phyloP scores from a whole-genome alignment of 192 early-diverging fungal genomes.

The Gaertneriomyces semiglobifer region DNA sequence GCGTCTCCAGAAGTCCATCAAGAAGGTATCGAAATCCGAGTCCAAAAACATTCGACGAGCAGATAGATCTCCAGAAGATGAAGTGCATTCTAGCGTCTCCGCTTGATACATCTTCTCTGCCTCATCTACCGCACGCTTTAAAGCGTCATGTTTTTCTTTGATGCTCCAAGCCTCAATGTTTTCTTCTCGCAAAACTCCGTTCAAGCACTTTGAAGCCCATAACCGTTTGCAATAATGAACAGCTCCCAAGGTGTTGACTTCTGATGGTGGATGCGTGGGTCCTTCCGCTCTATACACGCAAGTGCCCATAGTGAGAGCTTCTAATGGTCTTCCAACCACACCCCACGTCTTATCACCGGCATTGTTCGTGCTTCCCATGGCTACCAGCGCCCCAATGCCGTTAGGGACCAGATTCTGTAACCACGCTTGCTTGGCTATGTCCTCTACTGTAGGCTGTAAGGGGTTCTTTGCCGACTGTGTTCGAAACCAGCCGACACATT shows the following conservation, averaged over 20 bases:
- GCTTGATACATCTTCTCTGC: slow-evolving; percentile 23
- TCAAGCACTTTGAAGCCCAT: neutral
- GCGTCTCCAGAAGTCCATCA: slow-evolving; percentile 32
- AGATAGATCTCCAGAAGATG: slow-evolving; percentile 5
- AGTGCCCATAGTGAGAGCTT: slow-evolving; percentile 15
- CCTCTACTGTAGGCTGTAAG: slow-evolving; percentile 26
- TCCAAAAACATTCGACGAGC: slow-evolving; percentile 35
- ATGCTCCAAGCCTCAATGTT: slow-evolving; percentile 13
- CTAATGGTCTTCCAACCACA: slow-evolving; percentile 3
- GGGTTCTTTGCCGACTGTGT: slow-evolving; percentile 10
- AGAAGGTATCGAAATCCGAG: slow-evolving; percentile 26
- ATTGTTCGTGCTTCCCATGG: slow-evolving; percentile 27
- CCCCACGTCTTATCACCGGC: neutral
- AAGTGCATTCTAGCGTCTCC: neutral
- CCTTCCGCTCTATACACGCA: slow-evolving; percentile 24
- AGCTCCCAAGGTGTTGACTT: neutral
- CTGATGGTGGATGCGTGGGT: slow-evolving; percentile 11
- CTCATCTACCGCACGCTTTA: slow-evolving; percentile 21
- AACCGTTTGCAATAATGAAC: neutral
- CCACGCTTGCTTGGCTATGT: slow-evolving; percentile 26
- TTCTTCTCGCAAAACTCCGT: neutral
- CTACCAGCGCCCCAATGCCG: slow-evolving; percentile 18
- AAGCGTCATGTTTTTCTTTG: slow-evolving; percentile 11
- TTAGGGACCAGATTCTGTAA: slow-evolving; percentile 24
- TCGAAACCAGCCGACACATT: slow-evolving; percentile 35